These are phyloP conservation scores for Saccharomycopsis selenospora DNA, from an alignment of 805 yeast species.

Conservation along the genomic window DNA sequence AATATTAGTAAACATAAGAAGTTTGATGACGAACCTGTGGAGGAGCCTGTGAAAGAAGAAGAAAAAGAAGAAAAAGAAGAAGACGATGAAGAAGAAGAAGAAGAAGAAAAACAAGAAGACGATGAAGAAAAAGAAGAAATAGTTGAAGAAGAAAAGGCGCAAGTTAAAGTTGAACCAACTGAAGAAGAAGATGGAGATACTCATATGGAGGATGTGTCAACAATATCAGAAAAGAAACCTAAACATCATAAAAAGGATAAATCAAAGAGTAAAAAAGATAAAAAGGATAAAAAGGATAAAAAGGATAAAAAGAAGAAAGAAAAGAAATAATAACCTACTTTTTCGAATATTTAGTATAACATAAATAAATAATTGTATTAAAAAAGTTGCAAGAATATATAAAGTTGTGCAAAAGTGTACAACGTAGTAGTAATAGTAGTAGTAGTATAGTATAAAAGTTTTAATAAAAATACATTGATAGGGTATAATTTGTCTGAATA, in stretches of 20 bases:
- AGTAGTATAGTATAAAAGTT: too few species aligned
- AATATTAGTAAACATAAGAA: constrained; percentile 25
- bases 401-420: too few species aligned
- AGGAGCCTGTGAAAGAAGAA: constrained; percentile 27
- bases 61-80: constrained; percentile 23
- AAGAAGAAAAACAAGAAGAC: constrained; percentile 20
- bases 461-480: too few species aligned
- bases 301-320: constrained; percentile 15
- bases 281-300: constrained; percentile 8
- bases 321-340: constrained; percentile 5
- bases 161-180: constrained; percentile 21
- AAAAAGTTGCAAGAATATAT: too few species aligned
- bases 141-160: constrained; percentile 1
- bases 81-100: constrained; percentile 23
- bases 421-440: too few species aligned
- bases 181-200: constrained; percentile 2
- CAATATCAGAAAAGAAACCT: not conserved
- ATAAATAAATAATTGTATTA: too few species aligned
- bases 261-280: constrained; percentile 5
- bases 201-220: not conserved
- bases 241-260: not conserved
- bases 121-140: constrained; percentile 20
- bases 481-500: too few species aligned
- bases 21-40: constrained; percentile 28
- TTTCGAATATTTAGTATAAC: too few species aligned